Percentiles rank a stretch among this genome's conserved stretches.
phyloP scores from a whole-genome alignment of 2,329 filamentous ascomycete species.

The Xylaria hypoxylon region DNA sequence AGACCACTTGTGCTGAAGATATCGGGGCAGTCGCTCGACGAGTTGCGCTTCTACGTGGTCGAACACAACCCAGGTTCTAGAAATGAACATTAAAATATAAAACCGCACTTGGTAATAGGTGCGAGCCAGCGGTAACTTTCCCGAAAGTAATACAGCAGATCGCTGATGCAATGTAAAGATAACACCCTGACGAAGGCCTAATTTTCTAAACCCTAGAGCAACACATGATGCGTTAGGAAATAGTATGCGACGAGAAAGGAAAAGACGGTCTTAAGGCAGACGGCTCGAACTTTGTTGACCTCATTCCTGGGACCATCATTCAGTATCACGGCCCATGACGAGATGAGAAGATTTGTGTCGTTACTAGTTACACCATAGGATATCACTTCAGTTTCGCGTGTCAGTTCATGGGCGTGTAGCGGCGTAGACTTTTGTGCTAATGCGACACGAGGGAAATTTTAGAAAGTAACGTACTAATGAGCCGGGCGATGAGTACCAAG shows the following conservation, averaged over 20 bases:
- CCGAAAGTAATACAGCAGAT: constrained; percentile 20
- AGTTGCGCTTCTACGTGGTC: constrained; percentile 32
- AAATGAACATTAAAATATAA: neutral
- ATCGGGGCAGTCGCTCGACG: constrained; percentile 27
- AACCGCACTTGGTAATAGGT: neutral
- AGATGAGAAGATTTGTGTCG: constrained; percentile 9
- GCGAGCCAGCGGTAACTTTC: neutral
- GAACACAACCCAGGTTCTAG: constrained; percentile 19
- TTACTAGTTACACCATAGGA: constrained; percentile 13
- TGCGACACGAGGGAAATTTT: neutral
- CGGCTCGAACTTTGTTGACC: neutral
- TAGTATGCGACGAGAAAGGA: constrained; percentile 21
- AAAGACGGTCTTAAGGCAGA: neutral
- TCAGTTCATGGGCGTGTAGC: neutral
- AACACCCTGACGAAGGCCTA: constrained; percentile 18
- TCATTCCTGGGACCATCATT: constrained; percentile 24
- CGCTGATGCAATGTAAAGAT: constrained; percentile 18
- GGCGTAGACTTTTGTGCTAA: neutral
- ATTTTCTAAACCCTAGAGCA: constrained; percentile 17
- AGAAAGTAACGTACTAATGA: constrained; percentile 25
- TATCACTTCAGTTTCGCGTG: constrained; percentile 13
- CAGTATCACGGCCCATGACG: constrained; percentile 3
- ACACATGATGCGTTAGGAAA: constrained; percentile 20
- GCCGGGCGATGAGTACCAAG: neutral
- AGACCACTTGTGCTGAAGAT: constrained; percentile 34